Conservation (phyloP, 306 rosid genomes). For the Sechiopsis laciniata region DNA sequence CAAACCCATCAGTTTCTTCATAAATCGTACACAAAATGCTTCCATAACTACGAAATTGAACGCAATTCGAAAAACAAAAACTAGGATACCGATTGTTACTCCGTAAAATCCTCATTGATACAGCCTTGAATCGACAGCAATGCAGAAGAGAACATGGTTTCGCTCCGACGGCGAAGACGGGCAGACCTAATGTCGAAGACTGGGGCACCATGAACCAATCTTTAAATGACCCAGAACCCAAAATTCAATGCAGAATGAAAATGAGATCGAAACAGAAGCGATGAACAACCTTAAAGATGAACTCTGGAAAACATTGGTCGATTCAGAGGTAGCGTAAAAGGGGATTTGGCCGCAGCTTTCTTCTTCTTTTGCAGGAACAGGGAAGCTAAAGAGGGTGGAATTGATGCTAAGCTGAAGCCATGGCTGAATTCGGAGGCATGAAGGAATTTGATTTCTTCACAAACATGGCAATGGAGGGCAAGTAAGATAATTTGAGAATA, state of each 20-base stretch:
- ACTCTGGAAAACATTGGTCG: slow-evolving; percentile 5
- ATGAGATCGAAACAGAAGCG: not conserved
- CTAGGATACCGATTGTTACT: slow-evolving; percentile 26
- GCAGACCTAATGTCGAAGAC: slow-evolving; percentile 28
- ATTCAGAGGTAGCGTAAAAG: not conserved
- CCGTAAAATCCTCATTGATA: slow-evolving; percentile 35
- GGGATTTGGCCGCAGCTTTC: not conserved
- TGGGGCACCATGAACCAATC: slow-evolving; percentile 35
- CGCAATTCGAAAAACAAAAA: slow-evolving; percentile 25
- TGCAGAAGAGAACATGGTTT: slow-evolving; percentile 29
- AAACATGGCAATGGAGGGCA: not conserved
- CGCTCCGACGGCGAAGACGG: slow-evolving; percentile 21
- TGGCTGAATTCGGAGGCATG: slow-evolving; percentile 6
- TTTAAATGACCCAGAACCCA: slow-evolving; percentile 20
- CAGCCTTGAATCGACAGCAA: slow-evolving; percentile 27
- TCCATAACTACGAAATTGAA: slow-evolving; percentile 23
- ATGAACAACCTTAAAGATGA: not conserved
- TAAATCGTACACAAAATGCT: slow-evolving; percentile 23
- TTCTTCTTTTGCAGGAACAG: not conserved
- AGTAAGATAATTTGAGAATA: slow-evolving; percentile 16
- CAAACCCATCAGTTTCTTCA: slow-evolving; percentile 20
- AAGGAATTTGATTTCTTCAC: slow-evolving; percentile 8
- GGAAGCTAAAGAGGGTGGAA: not conserved
- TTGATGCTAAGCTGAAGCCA: slow-evolving; percentile 1
- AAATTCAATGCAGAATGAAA: slow-evolving; percentile 15